A percentile compares a stretch with the other conserved stretches of the same genome.
phyloP scores from a whole-genome alignment of 2,329 filamentous ascomycete species.

The Acephala macrosclerotiorum region DNA sequence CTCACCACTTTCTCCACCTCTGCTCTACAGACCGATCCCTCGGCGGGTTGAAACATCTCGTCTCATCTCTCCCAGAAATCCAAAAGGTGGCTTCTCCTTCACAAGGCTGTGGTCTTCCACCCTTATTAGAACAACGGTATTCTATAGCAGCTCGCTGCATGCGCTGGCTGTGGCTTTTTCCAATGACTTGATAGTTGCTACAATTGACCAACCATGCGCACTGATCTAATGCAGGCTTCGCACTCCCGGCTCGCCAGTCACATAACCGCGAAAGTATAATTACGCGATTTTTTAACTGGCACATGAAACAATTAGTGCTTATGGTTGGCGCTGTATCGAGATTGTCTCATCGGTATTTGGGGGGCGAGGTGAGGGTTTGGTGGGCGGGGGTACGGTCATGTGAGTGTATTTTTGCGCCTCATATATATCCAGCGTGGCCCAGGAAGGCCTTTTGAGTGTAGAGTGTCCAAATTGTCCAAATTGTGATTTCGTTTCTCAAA shows the following conservation, averaged over 20 bases:
- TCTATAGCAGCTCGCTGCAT: constrained; percentile 1
- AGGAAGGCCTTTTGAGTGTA: too few relatives aligned
- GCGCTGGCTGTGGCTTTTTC: constrained; percentile 4
- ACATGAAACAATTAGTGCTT: constrained; percentile 26
- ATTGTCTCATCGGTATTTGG: constrained; percentile 2
- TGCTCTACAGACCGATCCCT: not conserved
- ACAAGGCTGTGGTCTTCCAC: not conserved
- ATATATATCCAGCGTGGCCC: too few relatives aligned
- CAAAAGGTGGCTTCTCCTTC: constrained; percentile 1
- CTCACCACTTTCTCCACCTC: not conserved
- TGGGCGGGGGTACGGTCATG: not conserved
- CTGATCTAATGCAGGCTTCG: not conserved
- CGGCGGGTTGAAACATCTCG: not conserved
- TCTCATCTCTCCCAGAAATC: not conserved
- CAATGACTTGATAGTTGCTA: constrained; percentile 5
- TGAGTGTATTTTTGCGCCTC: not conserved
- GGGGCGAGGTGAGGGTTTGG: not conserved
- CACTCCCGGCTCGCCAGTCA: constrained; percentile 4
- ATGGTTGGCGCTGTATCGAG: constrained; percentile 9
- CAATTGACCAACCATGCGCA: not conserved
- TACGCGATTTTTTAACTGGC: constrained; percentile 10
- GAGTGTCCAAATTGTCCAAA: too few relatives aligned
- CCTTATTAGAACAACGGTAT: constrained; percentile 1
- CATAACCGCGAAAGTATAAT: constrained; percentile 21
- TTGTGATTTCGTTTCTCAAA: too few relatives aligned